Evolutionary conservation across 164 flowering plant genomes (phyloP), one percentile per base, ranked within the genome.

Genomic region (Sedum album): DNA sequence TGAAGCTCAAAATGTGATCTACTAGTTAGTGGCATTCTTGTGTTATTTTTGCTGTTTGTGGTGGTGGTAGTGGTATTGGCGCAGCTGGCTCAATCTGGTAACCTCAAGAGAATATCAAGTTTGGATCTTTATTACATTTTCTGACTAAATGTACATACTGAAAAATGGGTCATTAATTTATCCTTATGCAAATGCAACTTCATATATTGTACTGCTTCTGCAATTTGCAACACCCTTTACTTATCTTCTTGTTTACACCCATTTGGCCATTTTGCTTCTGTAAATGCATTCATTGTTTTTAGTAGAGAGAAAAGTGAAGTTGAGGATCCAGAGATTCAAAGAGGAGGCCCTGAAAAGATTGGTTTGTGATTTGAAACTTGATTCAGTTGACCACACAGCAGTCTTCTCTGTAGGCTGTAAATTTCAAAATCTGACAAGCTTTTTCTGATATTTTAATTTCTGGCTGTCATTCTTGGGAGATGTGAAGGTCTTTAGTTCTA

Each of bases 71-170:
- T 57, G 62, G 62, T 57, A 25, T 28, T 57, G 62, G 62, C 62
- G 33, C 33, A 28, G 33, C 62, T 57, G 62, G 62, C 35, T 57
- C 62, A 57, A 57, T 57, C 62, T 57, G 62, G 26, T 57, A 10
- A 28, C 62, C 23, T 57, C 28, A 53, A 9, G 26, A 53, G 4
- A 21, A 28, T 13, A 57, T 57, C 31, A 26, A 28, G 62, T 57
- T 25, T 28, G 33, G 62, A 57, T 26, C 20, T 57, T 57, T 57
- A 57, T 33, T 30, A 17, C 62, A 57, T 28, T 57, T 55, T 57
- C 60, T 55, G 13, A 55, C 60, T 23, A 11, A 23, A 23, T 55
- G 60, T 55, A 21, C 31, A 55, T 55, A 55, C 4, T 55, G 30
- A 5, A 23, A 23, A 7, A 5, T 55, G 53, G 53, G 21, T 48